These are phyloP conservation scores for Inga oerstediana DNA, from an alignment of 306 rosid species.

Conservation along the genomic window DNA sequence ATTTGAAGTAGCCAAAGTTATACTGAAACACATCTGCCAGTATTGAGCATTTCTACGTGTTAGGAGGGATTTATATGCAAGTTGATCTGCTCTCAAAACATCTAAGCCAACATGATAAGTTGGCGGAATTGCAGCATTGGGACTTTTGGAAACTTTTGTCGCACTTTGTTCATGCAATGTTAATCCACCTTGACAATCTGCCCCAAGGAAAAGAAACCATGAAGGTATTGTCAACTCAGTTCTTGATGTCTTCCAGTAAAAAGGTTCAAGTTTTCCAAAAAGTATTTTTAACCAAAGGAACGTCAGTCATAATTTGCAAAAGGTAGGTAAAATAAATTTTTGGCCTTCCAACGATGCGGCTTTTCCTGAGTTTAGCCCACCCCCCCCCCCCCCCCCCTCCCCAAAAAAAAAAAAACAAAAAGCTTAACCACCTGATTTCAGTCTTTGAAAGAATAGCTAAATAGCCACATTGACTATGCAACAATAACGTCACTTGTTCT, in stretches of 20 bases:
- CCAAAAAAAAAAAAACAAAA: too few species aligned
- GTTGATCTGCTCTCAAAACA: constrained; percentile 63
- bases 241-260: constrained; percentile 8
- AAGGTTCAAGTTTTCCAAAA: constrained; percentile 17
- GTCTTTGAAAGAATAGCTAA: not conserved
- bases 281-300: not conserved
- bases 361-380: not conserved
- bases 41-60: constrained; percentile 52
- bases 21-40: constrained; percentile 82
- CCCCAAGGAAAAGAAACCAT: constrained; percentile 15
- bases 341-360: not conserved
- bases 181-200: constrained; percentile 56
- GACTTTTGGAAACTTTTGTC: constrained; percentile 46
- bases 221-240: not conserved
- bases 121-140: constrained; percentile 52
- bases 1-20: constrained; percentile 63
- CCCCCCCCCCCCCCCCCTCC: too few species aligned
- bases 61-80: constrained; percentile 52
- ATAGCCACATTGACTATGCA: not conserved
- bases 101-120: constrained; percentile 78
- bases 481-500: not conserved
- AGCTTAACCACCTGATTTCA: not conserved
- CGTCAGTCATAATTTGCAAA: not conserved
- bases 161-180: constrained; percentile 37
- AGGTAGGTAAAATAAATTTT: not conserved